phyloP scores from a whole-genome alignment of 441 rosid species.

The Corymbia calophylla region DNA sequence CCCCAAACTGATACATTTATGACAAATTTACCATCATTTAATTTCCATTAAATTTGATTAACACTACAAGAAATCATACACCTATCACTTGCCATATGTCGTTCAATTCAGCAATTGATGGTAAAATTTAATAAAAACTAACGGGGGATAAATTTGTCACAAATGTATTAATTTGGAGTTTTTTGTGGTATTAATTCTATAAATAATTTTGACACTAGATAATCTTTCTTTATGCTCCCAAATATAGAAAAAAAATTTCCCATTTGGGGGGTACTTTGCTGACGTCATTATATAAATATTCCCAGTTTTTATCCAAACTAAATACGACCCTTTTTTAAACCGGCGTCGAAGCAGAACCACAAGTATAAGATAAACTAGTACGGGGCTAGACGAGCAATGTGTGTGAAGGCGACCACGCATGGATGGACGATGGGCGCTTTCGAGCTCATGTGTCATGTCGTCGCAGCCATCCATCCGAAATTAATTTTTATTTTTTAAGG shows the following conservation, averaged over 20 bases:
- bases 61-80: too few relatives aligned
- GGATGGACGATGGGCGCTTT: not conserved
- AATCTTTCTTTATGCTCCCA: not conserved
- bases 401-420: not conserved
- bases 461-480: not conserved
- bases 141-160: too few relatives aligned
- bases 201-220: not conserved
- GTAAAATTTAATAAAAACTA: too few relatives aligned
- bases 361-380: not conserved
- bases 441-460: not conserved
- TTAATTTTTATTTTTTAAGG: not conserved
- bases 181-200: too few relatives aligned
- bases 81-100: too few relatives aligned
- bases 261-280: not conserved
- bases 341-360: not conserved
- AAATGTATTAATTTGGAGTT: too few relatives aligned
- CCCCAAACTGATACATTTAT: too few relatives aligned
- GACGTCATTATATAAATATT: not conserved
- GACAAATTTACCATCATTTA: too few relatives aligned
- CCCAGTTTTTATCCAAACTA: not conserved
- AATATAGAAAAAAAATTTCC: too few relatives aligned
- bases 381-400: not conserved
- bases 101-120: too few relatives aligned
- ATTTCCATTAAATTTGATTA: too few relatives aligned
- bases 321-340: not conserved